phyloP scores from a whole-genome alignment of 148 eudicot genomes.

The Cornus florida region DNA sequence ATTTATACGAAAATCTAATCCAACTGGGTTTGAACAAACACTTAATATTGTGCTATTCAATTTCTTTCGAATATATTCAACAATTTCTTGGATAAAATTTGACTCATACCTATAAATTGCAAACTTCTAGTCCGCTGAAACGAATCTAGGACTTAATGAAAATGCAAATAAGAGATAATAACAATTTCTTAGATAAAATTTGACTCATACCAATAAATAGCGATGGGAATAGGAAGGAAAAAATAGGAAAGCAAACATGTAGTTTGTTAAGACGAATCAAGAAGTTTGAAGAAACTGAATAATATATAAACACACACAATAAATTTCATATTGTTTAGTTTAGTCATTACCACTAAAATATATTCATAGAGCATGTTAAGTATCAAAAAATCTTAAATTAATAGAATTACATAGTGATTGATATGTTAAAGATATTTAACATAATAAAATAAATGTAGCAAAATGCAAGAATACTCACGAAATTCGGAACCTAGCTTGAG shows the following conservation, averaged over 20 bases:
- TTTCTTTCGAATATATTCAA: neutral
- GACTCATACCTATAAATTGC: neutral
- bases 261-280: neutral
- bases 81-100: neutral
- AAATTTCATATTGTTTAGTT: too few relatives aligned
- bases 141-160: too few relatives aligned
- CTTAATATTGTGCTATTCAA: neutral
- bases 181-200: conserved; percentile 6
- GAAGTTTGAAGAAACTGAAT: too few relatives aligned
- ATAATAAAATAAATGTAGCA: too few relatives aligned
- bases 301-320: too few relatives aligned
- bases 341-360: too few relatives aligned
- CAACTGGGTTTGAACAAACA: neutral
- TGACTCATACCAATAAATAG: neutral
- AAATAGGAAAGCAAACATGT: neutral
- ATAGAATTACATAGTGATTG: neutral
- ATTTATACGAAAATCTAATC: neutral
- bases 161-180: too few relatives aligned
- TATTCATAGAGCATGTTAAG: too few relatives aligned
- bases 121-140: neutral
- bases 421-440: too few relatives aligned
- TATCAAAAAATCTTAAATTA: too few relatives aligned
- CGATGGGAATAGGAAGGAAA: neutral
- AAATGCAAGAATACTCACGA: too few relatives aligned
- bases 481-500: too few relatives aligned